Conservation (phyloP, 306 rosid genomes). For the Oemleria cerasiformis region DNA sequence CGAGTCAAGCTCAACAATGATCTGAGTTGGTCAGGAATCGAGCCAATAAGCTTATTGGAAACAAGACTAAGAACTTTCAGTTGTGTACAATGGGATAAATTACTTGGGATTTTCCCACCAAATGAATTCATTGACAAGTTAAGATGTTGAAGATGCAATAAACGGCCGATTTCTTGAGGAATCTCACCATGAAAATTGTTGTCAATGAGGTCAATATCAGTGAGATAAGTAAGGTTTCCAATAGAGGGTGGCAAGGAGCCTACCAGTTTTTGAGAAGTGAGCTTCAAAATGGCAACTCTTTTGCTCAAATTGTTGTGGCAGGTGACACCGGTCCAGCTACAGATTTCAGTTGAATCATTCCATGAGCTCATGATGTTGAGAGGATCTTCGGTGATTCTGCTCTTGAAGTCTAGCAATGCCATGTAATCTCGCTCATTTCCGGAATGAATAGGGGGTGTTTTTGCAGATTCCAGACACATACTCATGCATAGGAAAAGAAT, state of each 20-base stretch:
- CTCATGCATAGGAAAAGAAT: background rate
- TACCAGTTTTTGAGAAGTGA: background rate
- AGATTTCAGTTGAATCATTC: constrained; percentile 24
- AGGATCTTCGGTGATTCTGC: constrained; percentile 26
- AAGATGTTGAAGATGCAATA: constrained; percentile 13
- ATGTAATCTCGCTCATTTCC: constrained; percentile 26
- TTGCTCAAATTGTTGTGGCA: constrained; percentile 13
- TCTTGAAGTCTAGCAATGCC: constrained; percentile 32
- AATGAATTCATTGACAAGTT: constrained; percentile 24
- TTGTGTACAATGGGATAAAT: constrained; percentile 28
- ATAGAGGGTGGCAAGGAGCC: constrained; percentile 32
- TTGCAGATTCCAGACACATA: background rate
- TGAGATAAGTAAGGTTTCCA: constrained; percentile 40
- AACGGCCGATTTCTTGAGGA: constrained; percentile 25
- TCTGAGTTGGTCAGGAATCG: constrained; percentile 12
- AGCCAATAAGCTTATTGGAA: constrained; percentile 1
- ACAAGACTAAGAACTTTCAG: background rate
- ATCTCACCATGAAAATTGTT: constrained; percentile 28
- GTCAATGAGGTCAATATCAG: constrained; percentile 9
- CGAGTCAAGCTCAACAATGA: constrained; percentile 6
- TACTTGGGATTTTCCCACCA: constrained; percentile 31
- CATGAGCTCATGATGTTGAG: background rate
- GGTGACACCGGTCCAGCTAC: constrained; percentile 36
- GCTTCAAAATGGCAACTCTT: constrained; percentile 24
- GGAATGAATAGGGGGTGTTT: background rate